These are phyloP conservation scores for Gillenia trifoliata DNA, from an alignment of 306 rosid species.

Conservation along the genomic window DNA sequence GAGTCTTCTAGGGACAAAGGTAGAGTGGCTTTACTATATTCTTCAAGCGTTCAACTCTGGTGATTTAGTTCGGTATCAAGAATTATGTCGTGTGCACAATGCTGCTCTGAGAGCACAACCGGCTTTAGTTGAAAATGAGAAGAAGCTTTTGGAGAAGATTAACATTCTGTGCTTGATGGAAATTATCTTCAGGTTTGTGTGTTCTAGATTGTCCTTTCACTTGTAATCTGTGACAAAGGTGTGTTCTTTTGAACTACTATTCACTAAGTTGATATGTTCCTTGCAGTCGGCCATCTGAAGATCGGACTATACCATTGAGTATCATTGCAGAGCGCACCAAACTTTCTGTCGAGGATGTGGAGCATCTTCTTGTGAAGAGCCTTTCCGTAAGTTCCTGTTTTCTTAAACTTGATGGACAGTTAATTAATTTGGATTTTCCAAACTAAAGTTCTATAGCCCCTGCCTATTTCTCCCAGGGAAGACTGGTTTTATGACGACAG, in stretches of 20 bases:
- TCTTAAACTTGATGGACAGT: slow-evolving; percentile 4
- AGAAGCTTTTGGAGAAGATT: slow-evolving; percentile 86
- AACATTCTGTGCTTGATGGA: slow-evolving; percentile 99
- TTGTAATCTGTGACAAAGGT: neutral
- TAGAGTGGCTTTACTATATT: slow-evolving; percentile 98
- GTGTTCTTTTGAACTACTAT: neutral
- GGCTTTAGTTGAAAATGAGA: slow-evolving; percentile 84
- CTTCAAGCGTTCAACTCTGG: slow-evolving; percentile 95
- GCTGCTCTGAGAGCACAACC: slow-evolving; percentile 92
- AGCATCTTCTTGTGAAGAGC: slow-evolving; percentile 97
- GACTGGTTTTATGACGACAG: neutral
- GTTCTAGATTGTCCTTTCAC: neutral
- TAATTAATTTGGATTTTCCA: neutral
- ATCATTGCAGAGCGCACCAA: slow-evolving; percentile 91
- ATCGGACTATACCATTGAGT: slow-evolving; percentile 88
- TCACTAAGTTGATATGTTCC: slow-evolving; percentile 2
- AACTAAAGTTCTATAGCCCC: neutral
- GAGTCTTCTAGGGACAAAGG: slow-evolving; percentile 86
- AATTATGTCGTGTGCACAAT: slow-evolving; percentile 83
- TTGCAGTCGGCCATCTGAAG: slow-evolving; percentile 95
- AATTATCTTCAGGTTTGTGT: slow-evolving; percentile 84
- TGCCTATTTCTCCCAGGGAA: neutral
- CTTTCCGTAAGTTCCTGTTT: slow-evolving; percentile 65
- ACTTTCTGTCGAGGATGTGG: slow-evolving; percentile 93
- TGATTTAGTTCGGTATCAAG: slow-evolving; percentile 88